These are phyloP conservation scores for Pisolithus orientalis DNA, from an alignment of 768 basidiomycete genomes.

Conservation along the genomic window DNA sequence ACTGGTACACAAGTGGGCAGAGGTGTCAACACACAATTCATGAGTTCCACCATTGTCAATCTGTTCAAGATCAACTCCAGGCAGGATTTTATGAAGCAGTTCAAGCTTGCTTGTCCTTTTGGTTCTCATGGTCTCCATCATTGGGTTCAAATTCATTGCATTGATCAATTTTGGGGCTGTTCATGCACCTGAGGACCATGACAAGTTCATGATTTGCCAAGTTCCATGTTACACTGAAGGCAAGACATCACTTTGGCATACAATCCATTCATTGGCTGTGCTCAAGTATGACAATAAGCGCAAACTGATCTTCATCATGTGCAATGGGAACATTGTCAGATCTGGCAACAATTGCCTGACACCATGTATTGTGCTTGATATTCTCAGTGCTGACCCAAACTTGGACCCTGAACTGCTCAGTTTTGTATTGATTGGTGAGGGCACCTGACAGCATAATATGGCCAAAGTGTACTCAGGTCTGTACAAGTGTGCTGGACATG, in stretches of 20 bases:
- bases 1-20: slow-evolving; percentile 38
- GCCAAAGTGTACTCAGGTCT: slow-evolving; percentile 96
- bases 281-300: slow-evolving; percentile 98
- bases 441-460: slow-evolving; percentile 95
- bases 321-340: slow-evolving; percentile 97
- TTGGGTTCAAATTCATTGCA: slow-evolving; percentile 94
- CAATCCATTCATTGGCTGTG: slow-evolving; percentile 91
- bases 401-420: slow-evolving; percentile 92
- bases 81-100: slow-evolving; percentile 69
- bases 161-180: slow-evolving; percentile 77
- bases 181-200: slow-evolving; percentile 88
- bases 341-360: slow-evolving; percentile 95
- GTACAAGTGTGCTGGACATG: slow-evolving; percentile 91
- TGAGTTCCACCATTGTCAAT: slow-evolving; percentile 60
- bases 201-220: slow-evolving; percentile 97
- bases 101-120: slow-evolving; percentile 82
- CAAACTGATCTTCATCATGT: slow-evolving; percentile 87
- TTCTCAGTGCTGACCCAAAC: slow-evolving; percentile 92
- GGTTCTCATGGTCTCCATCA: slow-evolving; percentile 87
- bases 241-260: slow-evolving; percentile 72
- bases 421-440: slow-evolving; percentile 91
- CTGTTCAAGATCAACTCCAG: slow-evolving; percentile 76
- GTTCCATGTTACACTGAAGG: slow-evolving; percentile 99
- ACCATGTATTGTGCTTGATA: slow-evolving; percentile 92
- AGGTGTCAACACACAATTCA: slow-evolving; percentile 52